These are phyloP conservation scores for Baudoinia panamericana DNA, from an alignment of 495 filamentous ascomycete species.

Conservation along the genomic window DNA sequence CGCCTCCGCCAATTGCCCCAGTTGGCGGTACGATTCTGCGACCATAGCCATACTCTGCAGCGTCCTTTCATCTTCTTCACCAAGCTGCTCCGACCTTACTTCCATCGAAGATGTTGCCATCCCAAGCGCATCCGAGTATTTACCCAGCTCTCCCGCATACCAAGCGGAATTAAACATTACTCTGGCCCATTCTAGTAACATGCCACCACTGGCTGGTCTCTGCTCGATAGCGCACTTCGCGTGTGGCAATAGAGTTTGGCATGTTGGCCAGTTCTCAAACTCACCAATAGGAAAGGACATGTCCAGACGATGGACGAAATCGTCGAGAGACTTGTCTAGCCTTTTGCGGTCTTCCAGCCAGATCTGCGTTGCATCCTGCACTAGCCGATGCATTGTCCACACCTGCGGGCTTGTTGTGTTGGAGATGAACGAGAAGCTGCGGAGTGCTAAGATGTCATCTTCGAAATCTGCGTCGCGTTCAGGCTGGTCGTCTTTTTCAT, in stretches of 20 bases:
- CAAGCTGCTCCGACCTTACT: background rate
- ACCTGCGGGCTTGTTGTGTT: constrained; percentile 3
- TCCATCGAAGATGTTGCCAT: no score
- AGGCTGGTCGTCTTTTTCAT: constrained; percentile 5
- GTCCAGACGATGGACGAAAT: no score
- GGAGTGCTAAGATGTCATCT: constrained; percentile 32
- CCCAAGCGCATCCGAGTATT: no score
- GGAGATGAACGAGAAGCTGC: constrained; percentile 34
- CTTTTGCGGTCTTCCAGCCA: constrained; percentile 27
- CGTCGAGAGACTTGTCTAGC: background rate
- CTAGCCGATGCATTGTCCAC: constrained; percentile 17
- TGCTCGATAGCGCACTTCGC: background rate
- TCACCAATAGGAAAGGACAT: no score
- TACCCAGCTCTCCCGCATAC: no score
- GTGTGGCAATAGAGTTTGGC: background rate
- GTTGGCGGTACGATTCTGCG: constrained; percentile 6
- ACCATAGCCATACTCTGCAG: constrained; percentile 6
- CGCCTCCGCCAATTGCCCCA: constrained; percentile 14
- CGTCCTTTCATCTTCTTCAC: constrained; percentile 16
- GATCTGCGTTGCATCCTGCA: constrained; percentile 10
- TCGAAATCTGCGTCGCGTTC: constrained; percentile 29
- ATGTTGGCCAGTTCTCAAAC: background rate
- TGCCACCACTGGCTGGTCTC: background rate
- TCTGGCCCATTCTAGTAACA: background rate
- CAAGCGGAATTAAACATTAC: background rate